Percentiles rank a stretch among this genome's conserved stretches.
phyloP scores from a whole-genome alignment of 768 basidiomycete species.

The Psilocybe sp. region DNA sequence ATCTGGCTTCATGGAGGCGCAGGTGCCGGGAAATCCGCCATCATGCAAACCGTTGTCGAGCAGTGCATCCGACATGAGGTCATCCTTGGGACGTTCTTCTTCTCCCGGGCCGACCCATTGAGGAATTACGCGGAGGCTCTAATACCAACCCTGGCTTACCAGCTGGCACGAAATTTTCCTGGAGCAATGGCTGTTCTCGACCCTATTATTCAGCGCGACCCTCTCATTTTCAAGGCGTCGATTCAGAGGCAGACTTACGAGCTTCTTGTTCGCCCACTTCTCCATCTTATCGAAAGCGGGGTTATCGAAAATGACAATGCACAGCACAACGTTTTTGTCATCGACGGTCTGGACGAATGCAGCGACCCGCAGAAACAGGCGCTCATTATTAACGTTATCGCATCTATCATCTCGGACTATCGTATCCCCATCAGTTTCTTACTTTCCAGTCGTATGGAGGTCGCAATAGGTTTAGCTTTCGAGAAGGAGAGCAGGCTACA shows the following conservation, averaged over 20 bases:
- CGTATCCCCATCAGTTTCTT: slow-evolving; percentile 7
- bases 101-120: slow-evolving; percentile 1
- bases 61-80: neutral
- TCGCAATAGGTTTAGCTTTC: slow-evolving; percentile 3
- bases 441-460: slow-evolving; percentile 7
- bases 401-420: neutral
- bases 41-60: slow-evolving; percentile 13
- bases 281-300: neutral
- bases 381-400: neutral
- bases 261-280: slow-evolving; percentile 7
- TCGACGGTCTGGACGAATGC: slow-evolving; percentile 15
- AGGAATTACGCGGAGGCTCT: slow-evolving; percentile 4
- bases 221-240: slow-evolving; percentile 8
- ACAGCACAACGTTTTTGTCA: neutral
- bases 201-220: slow-evolving; percentile 5
- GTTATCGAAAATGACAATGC: neutral
- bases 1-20: slow-evolving; percentile 13
- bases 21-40: slow-evolving; percentile 16
- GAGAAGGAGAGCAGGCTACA: neutral
- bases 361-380: neutral
- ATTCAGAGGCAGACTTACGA: slow-evolving; percentile 8
- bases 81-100: slow-evolving; percentile 14
- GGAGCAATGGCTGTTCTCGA: slow-evolving; percentile 2
- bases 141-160: slow-evolving; percentile 11
- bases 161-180: slow-evolving; percentile 7